A percentile compares a stretch with the other conserved stretches of the same genome.
Evolutionary conservation across 2,329 filamentous ascomycete genomes (phyloP).

Genomic region (Penicillium sp.): DNA sequence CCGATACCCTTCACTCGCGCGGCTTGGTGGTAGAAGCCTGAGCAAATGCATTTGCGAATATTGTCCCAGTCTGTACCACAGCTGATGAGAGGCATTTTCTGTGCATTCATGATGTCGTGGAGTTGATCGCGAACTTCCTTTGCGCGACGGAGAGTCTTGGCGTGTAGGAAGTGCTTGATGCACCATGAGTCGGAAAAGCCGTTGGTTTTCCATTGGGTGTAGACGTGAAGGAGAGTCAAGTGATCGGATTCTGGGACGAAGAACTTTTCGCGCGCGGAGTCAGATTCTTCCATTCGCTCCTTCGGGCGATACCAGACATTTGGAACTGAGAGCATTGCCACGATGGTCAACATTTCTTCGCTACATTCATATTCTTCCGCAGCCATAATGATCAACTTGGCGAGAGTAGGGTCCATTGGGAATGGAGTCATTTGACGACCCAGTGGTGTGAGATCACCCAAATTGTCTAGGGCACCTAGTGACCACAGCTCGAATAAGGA

Average conservation of each 20-base stretch:
- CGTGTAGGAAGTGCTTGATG: conserved; percentile 86
- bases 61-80: conserved; percentile 98
- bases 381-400: conserved; percentile 91
- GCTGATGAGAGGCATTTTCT: conserved; percentile 83
- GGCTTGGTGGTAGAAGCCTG: conserved; percentile 96
- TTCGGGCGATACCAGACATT: conserved; percentile 97
- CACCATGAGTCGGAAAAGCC: conserved; percentile 91
- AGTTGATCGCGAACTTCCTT: conserved; percentile 95
- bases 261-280: conserved; percentile 94
- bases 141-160: conserved; percentile 87
- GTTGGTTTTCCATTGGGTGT: conserved; percentile 91
- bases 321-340: conserved; percentile 95
- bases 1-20: conserved; percentile 94
- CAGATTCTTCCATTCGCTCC: conserved; percentile 94
- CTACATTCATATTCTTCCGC: conserved; percentile 87
- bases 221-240: conserved; percentile 91
- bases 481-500: conserved; percentile 98
- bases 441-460: conserved; percentile 85
- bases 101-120: conserved; percentile 88
- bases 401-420: conserved; percentile 94
- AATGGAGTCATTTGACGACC: conserved; percentile 95
- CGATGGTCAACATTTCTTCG: conserved; percentile 97
- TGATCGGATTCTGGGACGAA: conserved; percentile 98
- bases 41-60: conserved; percentile 94
- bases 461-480: conserved; percentile 86